These are phyloP conservation scores for Euryodendron excelsum DNA, from an alignment of 148 eudicot genomes.

Conservation along the genomic window DNA sequence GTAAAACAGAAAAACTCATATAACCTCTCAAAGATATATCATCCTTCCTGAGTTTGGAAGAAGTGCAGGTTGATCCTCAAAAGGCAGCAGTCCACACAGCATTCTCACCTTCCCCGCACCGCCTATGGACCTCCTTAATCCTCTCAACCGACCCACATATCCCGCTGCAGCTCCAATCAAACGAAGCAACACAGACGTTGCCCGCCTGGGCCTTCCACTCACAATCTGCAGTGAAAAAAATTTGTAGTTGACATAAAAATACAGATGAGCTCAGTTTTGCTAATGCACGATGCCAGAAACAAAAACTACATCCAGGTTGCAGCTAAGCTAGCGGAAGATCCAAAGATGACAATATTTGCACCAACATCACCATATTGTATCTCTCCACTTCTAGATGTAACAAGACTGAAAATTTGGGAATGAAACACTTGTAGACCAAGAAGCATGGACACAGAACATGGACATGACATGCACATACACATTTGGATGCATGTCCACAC, in stretches of 20 bases:
- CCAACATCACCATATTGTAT: not conserved
- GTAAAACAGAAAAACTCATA: not conserved
- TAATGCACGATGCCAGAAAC: too few species aligned
- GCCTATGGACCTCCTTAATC: slow-evolving; percentile 65
- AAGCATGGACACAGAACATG: too few species aligned
- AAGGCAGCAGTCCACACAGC: slow-evolving; percentile 55
- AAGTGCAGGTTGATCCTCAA: slow-evolving; percentile 18
- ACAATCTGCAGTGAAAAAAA: slow-evolving; percentile 46
- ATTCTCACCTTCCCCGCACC: slow-evolving; percentile 59
- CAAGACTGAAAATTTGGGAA: not conserved
- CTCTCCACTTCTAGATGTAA: not conserved
- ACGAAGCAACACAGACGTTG: slow-evolving; percentile 66
- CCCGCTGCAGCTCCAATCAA: slow-evolving; percentile 79
- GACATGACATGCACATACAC: too few species aligned
- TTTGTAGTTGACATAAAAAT: not conserved
- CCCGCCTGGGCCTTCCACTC: slow-evolving; percentile 92
- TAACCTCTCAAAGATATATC: not conserved
- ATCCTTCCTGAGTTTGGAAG: slow-evolving; percentile 26
- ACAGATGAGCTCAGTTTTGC: too few species aligned
- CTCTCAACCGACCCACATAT: slow-evolving; percentile 70
- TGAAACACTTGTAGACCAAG: not conserved
- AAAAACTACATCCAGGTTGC: too few species aligned
- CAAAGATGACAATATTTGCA: not conserved
- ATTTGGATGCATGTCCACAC: too few species aligned
- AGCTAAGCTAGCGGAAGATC: too few species aligned